Evolutionary conservation across 2,329 filamentous ascomycete genomes (phyloP), one percentile per base, ranked within the genome.

Genomic region (Bipolaris cookei): DNA sequence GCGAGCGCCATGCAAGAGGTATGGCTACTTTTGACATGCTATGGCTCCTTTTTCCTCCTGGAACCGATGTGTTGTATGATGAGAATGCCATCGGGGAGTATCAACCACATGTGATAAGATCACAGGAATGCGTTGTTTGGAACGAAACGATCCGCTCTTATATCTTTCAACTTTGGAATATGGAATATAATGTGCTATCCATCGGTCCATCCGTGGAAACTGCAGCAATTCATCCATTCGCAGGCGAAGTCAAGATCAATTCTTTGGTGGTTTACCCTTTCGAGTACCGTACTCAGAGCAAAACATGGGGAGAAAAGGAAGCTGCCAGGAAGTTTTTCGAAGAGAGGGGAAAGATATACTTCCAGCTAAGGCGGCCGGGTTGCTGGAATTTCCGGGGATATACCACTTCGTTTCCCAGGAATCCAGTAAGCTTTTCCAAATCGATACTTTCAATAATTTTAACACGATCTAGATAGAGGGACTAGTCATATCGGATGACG

Each of bases 361-460:
- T 46, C 20, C 44, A 46, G 13, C 30, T 46, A 5, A 46, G 44
- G 14, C 30, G 18, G 3, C 44, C 21, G 18, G 13, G 44, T 35
- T 46, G 44, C 18, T 46, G 44, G 44, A 30, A 46, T 4, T 46
- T 46, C 21, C 44, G 44, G 2, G 44, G 44, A n/a, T 46, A 46
- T 20, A 46, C 44, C 21, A 21, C 44, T 14, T 20, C 44, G 28
- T 46, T 35, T 23, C 44, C 44, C 2, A 18, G 30, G 18, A 30
- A 13, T 4, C 30, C 30, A 2, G 44, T 46, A 35, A 20, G 30
- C 1, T 7, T 23, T 23, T 8, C 4, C 7, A 7, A 18, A 35
- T 14, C 10, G 4, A n/a, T 3, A 6, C n/a, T 20, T 23, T 8
- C 3, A 2, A 14, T 34, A 1, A n/a, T 46, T 14, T 13, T 46